Evolutionary conservation across 164 flowering plant genomes (phyloP).

Genomic region (Tinospora cordifolia): DNA sequence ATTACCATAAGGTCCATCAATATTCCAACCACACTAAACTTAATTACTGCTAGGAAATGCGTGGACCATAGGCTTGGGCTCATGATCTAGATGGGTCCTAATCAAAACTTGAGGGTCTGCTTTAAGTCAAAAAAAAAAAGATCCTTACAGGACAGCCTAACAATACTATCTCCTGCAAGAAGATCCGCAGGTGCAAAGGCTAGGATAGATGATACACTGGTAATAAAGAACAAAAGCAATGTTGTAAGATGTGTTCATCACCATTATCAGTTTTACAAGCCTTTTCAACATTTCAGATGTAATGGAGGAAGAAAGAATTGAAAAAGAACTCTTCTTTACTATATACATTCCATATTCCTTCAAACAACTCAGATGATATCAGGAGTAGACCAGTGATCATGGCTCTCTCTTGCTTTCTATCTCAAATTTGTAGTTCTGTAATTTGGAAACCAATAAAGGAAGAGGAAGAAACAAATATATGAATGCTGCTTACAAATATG

Average conservation of each 20-base stretch:
- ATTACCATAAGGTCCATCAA: neutral
- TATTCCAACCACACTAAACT: neutral
- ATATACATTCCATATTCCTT: constrained; percentile 6
- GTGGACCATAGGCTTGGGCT: neutral
- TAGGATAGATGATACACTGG: neutral
- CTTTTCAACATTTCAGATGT: neutral
- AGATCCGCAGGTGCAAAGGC: neutral
- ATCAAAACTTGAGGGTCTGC: neutral
- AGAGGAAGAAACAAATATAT: neutral
- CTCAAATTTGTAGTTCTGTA: neutral
- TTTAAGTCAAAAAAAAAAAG: neutral
- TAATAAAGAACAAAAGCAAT: neutral
- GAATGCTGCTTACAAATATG: constrained; percentile 1
- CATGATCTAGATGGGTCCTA: neutral
- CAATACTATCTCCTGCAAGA: neutral
- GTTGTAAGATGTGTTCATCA: neutral
- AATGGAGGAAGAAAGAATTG: neutral
- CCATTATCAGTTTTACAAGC: neutral
- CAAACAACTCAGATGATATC: neutral
- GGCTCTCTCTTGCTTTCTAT: neutral
- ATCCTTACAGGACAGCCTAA: constrained; percentile 5
- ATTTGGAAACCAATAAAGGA: neutral
- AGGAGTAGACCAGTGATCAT: neutral
- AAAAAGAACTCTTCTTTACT: constrained; percentile 10
- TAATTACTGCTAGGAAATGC: neutral